phyloP scores from a whole-genome alignment of 2,329 filamentous ascomycete genomes.

The Colletotrichum gloeosporioides region DNA sequence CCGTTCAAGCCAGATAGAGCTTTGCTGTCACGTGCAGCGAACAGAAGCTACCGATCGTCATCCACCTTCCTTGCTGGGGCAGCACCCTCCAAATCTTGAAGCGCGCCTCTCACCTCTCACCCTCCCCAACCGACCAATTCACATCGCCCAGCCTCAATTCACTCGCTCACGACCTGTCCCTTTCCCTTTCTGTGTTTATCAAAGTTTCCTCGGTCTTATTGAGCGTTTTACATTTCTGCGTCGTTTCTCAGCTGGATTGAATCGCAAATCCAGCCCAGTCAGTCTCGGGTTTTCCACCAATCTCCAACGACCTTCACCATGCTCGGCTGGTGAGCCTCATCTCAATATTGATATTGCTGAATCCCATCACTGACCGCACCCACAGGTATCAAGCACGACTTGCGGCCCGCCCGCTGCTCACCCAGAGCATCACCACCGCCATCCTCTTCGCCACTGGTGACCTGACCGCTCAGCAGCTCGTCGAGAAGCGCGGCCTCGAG shows the following conservation, averaged over 20 bases:
- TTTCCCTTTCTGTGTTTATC: neutral
- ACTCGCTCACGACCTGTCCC: neutral
- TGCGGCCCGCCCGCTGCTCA: conserved; percentile 82
- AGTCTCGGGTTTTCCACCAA: neutral
- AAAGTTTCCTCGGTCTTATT: neutral
- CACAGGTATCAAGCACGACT: conserved; percentile 83
- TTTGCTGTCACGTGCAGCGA: conserved; percentile 11
- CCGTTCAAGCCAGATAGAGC: neutral
- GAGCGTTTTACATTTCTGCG: neutral
- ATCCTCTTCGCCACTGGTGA: conserved; percentile 94
- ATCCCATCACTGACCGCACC: neutral
- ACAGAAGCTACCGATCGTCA: conserved; percentile 1
- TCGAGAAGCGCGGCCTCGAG: conserved; percentile 79
- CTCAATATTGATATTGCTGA: neutral
- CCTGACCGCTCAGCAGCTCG: conserved; percentile 85
- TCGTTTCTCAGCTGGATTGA: neutral
- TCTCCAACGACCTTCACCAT: neutral
- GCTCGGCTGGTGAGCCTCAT: conserved; percentile 18
- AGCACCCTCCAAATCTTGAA: neutral
- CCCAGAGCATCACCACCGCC: conserved; percentile 88
- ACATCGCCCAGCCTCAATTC: neutral
- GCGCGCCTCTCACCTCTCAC: neutral
- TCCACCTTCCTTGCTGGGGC: conserved; percentile 16
- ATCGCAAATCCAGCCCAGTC: neutral
- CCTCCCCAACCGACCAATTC: neutral